Evolutionary conservation across 495 filamentous ascomycete species (phyloP), one percentile per base, ranked within the genome.

Genomic region (Clohesyomyces aquaticus): DNA sequence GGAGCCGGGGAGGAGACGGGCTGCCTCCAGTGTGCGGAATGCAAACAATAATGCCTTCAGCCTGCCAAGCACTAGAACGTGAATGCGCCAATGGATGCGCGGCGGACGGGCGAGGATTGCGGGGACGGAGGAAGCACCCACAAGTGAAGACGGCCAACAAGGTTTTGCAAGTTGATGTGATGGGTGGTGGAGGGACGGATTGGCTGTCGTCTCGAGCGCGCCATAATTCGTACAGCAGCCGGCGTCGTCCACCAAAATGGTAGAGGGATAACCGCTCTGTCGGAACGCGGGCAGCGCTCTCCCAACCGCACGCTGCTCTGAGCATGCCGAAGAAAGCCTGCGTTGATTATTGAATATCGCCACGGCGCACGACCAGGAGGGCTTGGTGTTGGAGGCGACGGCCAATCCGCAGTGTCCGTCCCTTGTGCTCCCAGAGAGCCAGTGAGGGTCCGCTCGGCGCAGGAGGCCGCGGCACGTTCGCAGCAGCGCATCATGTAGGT

Each of bases 51-150:
- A 11, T n/a, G 8, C 32, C 9, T 26, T 53, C 19, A 19, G 22
- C 51, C n/a, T 18, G 51, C n/a, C 28, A 55, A 51, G 48, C 27
- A 23, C 9, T 6, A 19, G 48, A 9, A 3, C 6, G 48, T 25
- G 54, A 12, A 26, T 23, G 32, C 28, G 27, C 54, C 41, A 46
- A 47, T 57, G 9, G 54, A 57, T n/a, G 38, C 27, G 41, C 41
- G 22, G 4, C 32, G 8, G 53, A 10, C n/a, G 12, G 11, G 25
- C 29, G 32, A 18, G 57, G 42, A 54, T 12, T 55, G 53, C 53
- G 52, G 61, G 46, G 61, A 21, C 4, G 22, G 45, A 26, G 46
- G 14, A 14, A 41, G 3, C 45, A 18, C 58, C 48, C 16, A 29
- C 16, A 28, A 27, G 54, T 38, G 32, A 38, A 14, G 32, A 6